Evolutionary conservation across 2,329 filamentous ascomycete genomes (phyloP).

Genomic region (Scytalidium lignicola): DNA sequence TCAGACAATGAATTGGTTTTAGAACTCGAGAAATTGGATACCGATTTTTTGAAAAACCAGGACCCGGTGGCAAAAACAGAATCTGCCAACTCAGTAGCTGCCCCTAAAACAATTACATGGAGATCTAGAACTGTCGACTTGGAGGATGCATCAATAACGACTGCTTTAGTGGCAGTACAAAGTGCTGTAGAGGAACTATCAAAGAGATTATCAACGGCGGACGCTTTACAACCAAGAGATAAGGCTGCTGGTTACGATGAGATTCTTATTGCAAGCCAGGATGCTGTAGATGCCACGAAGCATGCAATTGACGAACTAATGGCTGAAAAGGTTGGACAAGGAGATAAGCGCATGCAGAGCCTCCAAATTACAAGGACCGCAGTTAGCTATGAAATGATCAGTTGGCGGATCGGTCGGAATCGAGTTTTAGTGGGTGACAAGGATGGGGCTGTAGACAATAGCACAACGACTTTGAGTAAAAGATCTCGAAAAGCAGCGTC

Average conservation of each 20-base stretch:
- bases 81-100: constrained; percentile 45
- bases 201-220: constrained; percentile 40
- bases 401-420: constrained; percentile 92
- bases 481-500: constrained; percentile 50
- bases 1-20: constrained; percentile 57
- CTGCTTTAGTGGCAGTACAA: constrained; percentile 69
- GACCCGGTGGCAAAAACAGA: constrained; percentile 44
- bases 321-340: constrained; percentile 75
- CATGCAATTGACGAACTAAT: constrained; percentile 86
- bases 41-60: constrained; percentile 58
- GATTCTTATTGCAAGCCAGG: constrained; percentile 84
- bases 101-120: constrained; percentile 78
- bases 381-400: constrained; percentile 89
- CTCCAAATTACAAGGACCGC: constrained; percentile 89
- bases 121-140: constrained; percentile 79
- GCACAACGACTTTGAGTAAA: constrained; percentile 34
- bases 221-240: constrained; percentile 51
- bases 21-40: constrained; percentile 66
- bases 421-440: constrained; percentile 77
- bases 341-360: constrained; percentile 84
- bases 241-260: constrained; percentile 86
- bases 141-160: constrained; percentile 87
- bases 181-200: constrained; percentile 45
- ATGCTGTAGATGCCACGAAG: constrained; percentile 90
- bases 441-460: constrained; percentile 64